phyloP scores from a whole-genome alignment of 257 asterid genomes.

The Lavandula angustifolia region DNA sequence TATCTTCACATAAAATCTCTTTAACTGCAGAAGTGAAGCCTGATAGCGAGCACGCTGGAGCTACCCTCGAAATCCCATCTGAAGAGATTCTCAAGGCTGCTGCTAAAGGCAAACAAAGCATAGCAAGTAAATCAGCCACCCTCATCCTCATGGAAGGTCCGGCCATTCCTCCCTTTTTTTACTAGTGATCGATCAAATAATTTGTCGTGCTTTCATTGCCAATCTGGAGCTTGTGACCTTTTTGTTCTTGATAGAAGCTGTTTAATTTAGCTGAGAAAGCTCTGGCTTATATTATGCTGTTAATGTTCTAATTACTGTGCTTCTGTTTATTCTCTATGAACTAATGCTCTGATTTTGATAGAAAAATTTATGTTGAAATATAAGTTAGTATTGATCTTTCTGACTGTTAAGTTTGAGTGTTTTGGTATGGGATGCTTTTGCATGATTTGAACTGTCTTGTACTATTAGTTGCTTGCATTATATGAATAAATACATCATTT shows the following conservation, averaged over 20 bases:
- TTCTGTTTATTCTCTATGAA: too few relatives aligned
- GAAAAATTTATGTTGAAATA: too few relatives aligned
- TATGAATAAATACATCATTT: constrained; percentile 10
- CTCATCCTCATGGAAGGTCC: too few relatives aligned
- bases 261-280: too few relatives aligned
- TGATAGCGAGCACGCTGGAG: constrained; percentile 74
- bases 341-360: too few relatives aligned
- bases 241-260: too few relatives aligned
- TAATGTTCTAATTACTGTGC: background rate
- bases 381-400: too few relatives aligned
- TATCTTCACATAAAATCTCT: too few relatives aligned
- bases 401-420: too few relatives aligned
- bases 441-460: too few relatives aligned
- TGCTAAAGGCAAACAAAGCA: background rate
- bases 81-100: constrained; percentile 71
- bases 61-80: constrained; percentile 81
- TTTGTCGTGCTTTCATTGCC: background rate
- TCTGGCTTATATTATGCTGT: background rate
- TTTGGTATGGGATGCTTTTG: background rate
- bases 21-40: constrained; percentile 80
- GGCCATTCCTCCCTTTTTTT: background rate
- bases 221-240: background rate
- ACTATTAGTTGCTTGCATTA: background rate
- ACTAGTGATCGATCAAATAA: too few relatives aligned
- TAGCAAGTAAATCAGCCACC: too few relatives aligned